Evolutionary conservation across 2,329 filamentous ascomycete genomes (phyloP), one percentile per base, ranked within the genome.

Genomic region (Alternaria rosae): DNA sequence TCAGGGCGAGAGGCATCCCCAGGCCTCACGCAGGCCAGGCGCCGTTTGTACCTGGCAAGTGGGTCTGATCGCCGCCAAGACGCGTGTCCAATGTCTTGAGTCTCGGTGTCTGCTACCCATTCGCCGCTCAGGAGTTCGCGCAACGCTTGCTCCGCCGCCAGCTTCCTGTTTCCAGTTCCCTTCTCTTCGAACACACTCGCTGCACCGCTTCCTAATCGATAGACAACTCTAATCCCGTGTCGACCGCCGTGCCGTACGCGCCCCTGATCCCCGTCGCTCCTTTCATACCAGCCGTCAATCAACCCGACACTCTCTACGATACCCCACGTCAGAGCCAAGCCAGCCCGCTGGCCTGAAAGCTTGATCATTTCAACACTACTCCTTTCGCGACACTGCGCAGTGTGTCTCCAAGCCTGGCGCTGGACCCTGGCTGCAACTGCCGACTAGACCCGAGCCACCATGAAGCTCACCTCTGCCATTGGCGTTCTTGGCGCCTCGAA

Each of bases 381-480:
- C 44, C 45, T 11, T 50, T 50, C 43, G 23, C 59, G 38, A n/a
- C 32, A 28, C 55, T 42, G 50, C 55, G 55, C 50, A 21, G 59
- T 42, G 61, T 59, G 38, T 54, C 62, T 48, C 62, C 68, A 66
- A 65, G 66, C 70, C 70, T 65, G 67, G 71, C 64, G 62, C 68
- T 73, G 72, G 70, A 64, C 59, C 64, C 62, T 59, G 68, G 67
- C 59, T 70, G 58, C 45, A 57, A 62, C 51, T 51, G 50, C 56
- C 53, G 51, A 54, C 35, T 52, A 25, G 51, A 47, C 56, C 32
- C 54, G 62, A 51, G 30, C 43, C 26, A 72, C 57, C 60, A 80
- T 80, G 78, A 80, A 76, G 73, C 69, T 79, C 62, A 58, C 66
- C 38, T 70, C 73, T 20, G 68, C 71, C 51, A 64, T 77, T 54